These are phyloP conservation scores for Pelargonium cotyledonis DNA, from an alignment of 441 rosid genomes.

Conservation along the genomic window DNA sequence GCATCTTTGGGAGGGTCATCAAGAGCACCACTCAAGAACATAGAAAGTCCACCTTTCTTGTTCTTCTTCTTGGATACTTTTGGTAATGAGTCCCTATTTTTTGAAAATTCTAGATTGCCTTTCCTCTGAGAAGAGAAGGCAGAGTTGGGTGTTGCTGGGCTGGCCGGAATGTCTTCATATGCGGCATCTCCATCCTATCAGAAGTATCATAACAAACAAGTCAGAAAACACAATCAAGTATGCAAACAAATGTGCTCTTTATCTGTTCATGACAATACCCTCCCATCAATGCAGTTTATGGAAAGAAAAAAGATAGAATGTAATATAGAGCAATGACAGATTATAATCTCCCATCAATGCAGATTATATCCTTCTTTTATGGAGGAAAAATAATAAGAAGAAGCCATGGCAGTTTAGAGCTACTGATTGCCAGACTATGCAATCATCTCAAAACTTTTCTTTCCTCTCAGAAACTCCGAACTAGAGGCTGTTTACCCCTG, in stretches of 20 bases:
- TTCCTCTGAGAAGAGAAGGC: constrained; percentile 35
- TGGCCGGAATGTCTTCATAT: constrained; percentile 22
- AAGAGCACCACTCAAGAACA: constrained; percentile 98
- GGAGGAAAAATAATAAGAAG: no score
- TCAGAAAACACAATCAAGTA: constrained; percentile 10
- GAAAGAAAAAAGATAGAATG: no score
- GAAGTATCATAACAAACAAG: constrained; percentile 16
- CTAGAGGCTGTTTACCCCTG: no score
- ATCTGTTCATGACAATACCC: neutral
- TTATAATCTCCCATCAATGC: no score
- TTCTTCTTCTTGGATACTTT: constrained; percentile 56
- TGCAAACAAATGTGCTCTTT: no score
- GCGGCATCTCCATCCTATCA: constrained; percentile 40
- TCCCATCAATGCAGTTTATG: no score
- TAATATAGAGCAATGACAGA: no score
- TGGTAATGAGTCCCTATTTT: constrained; percentile 33
- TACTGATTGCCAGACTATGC: no score
- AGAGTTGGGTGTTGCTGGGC: constrained; percentile 23
- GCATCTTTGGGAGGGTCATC: constrained; percentile 59
- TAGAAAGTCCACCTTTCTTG: constrained; percentile 90
- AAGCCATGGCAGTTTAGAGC: no score
- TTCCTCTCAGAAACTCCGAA: no score
- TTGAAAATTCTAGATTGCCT: constrained; percentile 34
- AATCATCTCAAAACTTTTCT: no score
- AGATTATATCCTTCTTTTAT: no score